Base-by-base conservation (phyloP, 169 alveolate species). In the Cyclospora cayetanensis region DNA sequence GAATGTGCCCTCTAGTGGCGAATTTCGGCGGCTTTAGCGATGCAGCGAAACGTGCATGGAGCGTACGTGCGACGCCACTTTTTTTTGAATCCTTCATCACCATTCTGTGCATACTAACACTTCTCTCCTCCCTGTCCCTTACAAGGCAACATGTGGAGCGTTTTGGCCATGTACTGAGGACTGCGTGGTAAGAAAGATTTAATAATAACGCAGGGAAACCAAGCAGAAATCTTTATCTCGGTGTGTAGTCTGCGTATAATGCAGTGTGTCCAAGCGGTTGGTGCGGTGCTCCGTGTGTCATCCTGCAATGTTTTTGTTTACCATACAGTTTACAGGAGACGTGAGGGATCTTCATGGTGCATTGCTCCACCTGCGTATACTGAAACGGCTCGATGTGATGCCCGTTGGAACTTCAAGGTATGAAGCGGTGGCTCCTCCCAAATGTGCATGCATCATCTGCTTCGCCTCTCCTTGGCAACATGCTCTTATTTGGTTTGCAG, bases 261-360 rank as follows among this genome's bases (percentile, higher is more conserved):
- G 92, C 92, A 2, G 53, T 86, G 12, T 86, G 92, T 42, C 92
- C 92, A 2, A 42, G 18, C 20, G 92, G 92, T 29, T 86, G 92
- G 92, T 86, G n/a, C 18, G 92, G n/a, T 2, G 27, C 29, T 4
- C 15, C 9, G 29, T 15, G 60, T 22, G 20, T 12, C 60, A 46
- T 12, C n/a, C 60, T 15, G 60, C 60, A 46, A 22, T 22, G 20
- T 12, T 46, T 46, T 46, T 46, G 68, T 31, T 55, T 22, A 55
- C 31, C 9, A 25, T 15, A 34, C 0, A 39, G n/a, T 1, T 0
- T 27, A 18, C 74, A 86, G 92, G 92, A 4, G 34, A 2, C 46
- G 34, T n/a, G 70, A 34, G 41, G 92, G 72, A 20, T 41, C 27
- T 1, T 68, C 29, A 18, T 35, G 35, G 22, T 86, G 92, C 53